A percentile compares a stretch with the other conserved stretches of the same genome.
These are phyloP conservation scores for Colletotrichum orbiculare DNA, from an alignment of 2,329 filamentous ascomycete species.

Conservation along the genomic window DNA sequence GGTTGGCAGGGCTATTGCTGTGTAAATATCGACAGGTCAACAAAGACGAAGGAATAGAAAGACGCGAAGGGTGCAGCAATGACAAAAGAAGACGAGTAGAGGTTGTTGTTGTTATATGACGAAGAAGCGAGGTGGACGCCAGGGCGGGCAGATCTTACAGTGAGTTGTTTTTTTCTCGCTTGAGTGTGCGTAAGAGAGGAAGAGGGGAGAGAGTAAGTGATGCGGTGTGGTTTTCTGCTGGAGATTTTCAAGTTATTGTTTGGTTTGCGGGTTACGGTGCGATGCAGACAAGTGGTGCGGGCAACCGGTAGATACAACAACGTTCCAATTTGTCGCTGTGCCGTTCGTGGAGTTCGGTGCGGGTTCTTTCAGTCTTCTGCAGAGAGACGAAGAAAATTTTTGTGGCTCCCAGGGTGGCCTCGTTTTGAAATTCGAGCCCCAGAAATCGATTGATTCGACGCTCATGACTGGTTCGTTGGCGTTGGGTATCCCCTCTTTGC, in stretches of 20 bases:
- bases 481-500: slow-evolving; percentile 8
- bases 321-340: not conserved
- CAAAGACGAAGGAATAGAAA: slow-evolving; percentile 14
- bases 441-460: slow-evolving; percentile 6
- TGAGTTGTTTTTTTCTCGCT: not conserved
- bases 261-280: no score
- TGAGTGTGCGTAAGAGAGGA: not conserved
- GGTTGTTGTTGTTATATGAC: slow-evolving; percentile 23
- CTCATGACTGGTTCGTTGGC: slow-evolving; percentile 15
- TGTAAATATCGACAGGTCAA: slow-evolving; percentile 32
- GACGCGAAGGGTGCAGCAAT: slow-evolving; percentile 13
- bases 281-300: no score
- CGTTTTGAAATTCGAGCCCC: slow-evolving; percentile 30
- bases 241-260: no score
- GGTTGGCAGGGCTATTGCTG: slow-evolving; percentile 20
- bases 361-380: not conserved
- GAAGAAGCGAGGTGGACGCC: slow-evolving; percentile 19
- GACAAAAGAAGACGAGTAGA: slow-evolving; percentile 12
- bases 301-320: no score
- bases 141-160: slow-evolving; percentile 24
- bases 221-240: not conserved
- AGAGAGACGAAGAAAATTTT: slow-evolving; percentile 26
- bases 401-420: slow-evolving; percentile 35
- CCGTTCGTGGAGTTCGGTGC: not conserved
- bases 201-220: not conserved